Percentiles rank a stretch among this genome's conserved stretches.
phyloP scores from a whole-genome alignment of 352 stramenopile genomes.

The Globisporangium cylindrosporum region DNA sequence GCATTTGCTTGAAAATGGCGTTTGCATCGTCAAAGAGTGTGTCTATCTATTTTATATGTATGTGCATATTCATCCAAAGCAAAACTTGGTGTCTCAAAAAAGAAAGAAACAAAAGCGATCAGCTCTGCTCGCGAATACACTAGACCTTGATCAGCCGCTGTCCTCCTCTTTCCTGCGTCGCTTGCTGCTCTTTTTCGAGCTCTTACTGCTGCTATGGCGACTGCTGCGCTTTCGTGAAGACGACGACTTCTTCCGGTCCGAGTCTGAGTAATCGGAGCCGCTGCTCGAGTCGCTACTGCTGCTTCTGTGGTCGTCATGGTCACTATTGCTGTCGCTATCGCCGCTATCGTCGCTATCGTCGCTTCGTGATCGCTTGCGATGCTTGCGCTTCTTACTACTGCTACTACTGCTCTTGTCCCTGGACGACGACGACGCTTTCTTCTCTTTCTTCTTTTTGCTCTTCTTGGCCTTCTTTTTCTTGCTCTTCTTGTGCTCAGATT shows the following conservation, averaged over 20 bases:
- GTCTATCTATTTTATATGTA: neutral
- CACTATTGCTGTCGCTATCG: constrained; percentile 4
- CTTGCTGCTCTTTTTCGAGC: constrained; percentile 17
- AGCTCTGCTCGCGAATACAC: too few relatives aligned
- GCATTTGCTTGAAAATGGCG: neutral
- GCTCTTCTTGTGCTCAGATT: constrained; percentile 23
- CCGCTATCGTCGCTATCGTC: constrained; percentile 12
- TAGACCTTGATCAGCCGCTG: constrained; percentile 9
- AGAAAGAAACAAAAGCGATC: neutral
- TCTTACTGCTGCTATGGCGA: constrained; percentile 10
- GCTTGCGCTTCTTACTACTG: constrained; percentile 19
- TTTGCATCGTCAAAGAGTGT: neutral
- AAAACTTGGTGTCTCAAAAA: neutral
- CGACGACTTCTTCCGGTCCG: constrained; percentile 20
- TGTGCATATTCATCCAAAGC: neutral
- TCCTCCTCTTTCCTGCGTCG: constrained; percentile 10
- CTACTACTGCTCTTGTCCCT: constrained; percentile 13
- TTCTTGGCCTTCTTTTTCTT: constrained; percentile 32
- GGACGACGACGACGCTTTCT: constrained; percentile 28
- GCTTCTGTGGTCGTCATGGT: neutral
- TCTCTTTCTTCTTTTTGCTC: constrained; percentile 44
- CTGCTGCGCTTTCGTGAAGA: constrained; percentile 25
- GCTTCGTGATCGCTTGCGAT: constrained; percentile 22
- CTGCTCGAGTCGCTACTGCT: constrained; percentile 17
- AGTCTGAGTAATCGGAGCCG: constrained; percentile 19